Evolutionary conservation across 768 basidiomycete genomes (phyloP).

Genomic region (Boletus reticuloceps): DNA sequence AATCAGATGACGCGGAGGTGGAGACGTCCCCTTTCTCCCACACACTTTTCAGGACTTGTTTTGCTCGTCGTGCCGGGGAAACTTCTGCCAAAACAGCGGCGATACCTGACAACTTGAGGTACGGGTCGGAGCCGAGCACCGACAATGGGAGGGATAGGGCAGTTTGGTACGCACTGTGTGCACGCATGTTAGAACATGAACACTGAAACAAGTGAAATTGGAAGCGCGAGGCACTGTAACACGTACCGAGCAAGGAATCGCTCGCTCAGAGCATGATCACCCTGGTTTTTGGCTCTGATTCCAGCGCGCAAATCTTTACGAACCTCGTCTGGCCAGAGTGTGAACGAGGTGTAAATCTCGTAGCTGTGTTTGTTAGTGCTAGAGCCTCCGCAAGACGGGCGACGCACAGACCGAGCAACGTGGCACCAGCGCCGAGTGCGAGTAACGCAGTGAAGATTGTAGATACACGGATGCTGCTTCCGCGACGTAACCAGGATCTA

Average conservation of each 20-base stretch:
- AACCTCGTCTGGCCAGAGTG: slow-evolving; percentile 65
- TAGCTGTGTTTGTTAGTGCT: slow-evolving; percentile 36
- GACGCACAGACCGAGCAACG: slow-evolving; percentile 44
- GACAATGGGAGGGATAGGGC: slow-evolving; percentile 43
- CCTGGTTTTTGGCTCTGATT: slow-evolving; percentile 58
- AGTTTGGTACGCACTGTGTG: slow-evolving; percentile 52
- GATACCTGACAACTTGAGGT: slow-evolving; percentile 68
- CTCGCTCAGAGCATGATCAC: slow-evolving; percentile 50
- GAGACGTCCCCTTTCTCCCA: slow-evolving; percentile 19
- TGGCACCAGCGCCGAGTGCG: slow-evolving; percentile 37
- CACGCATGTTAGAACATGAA: not conserved
- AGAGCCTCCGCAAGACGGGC: not conserved
- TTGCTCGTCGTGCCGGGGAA: slow-evolving; percentile 28
- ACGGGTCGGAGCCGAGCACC: slow-evolving; percentile 41
- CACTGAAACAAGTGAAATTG: not conserved
- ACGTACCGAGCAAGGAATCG: slow-evolving; percentile 54
- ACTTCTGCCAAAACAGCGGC: slow-evolving; percentile 60
- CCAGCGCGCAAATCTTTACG: slow-evolving; percentile 64
- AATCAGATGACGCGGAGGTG: not conserved
- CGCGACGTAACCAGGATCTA: slow-evolving; percentile 7
- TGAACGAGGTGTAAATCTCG: slow-evolving; percentile 54
- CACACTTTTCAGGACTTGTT: slow-evolving; percentile 20
- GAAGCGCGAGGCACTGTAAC: not conserved
- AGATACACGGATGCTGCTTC: slow-evolving; percentile 32
- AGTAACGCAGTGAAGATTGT: slow-evolving; percentile 40